Evolutionary conservation across 73 alveolate genomes (phyloP).

Genomic region (Symbiodinium pilosum): DNA sequence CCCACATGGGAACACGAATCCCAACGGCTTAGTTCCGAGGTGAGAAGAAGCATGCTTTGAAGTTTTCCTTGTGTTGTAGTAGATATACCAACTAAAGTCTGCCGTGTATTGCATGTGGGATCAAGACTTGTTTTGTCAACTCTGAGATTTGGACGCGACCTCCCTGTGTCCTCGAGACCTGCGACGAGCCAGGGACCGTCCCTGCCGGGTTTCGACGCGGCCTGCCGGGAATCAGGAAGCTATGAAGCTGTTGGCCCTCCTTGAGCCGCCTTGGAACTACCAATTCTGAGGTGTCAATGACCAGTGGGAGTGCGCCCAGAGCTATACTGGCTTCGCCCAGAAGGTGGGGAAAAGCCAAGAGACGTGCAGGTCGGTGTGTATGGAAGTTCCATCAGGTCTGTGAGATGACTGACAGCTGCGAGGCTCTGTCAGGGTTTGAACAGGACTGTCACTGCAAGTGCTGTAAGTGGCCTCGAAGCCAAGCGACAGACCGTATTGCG

Average conservation of each 20-base stretch:
- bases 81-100: too few species aligned
- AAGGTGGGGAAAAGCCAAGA: conserved; percentile 20
- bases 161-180: conserved; percentile 47
- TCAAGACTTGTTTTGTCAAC: too few species aligned
- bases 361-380: background rate
- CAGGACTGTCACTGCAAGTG: too few species aligned
- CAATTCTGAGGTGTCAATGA: background rate
- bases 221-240: background rate
- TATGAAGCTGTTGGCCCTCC: background rate
- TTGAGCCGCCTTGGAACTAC: background rate
- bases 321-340: conserved; percentile 85
- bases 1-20: conserved; percentile 82
- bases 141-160: conserved; percentile 53
- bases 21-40: conserved; percentile 21
- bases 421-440: conserved; percentile 2
- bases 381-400: conserved; percentile 7
- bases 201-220: conserved; percentile 72
- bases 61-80: too few species aligned
- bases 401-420: conserved; percentile 79
- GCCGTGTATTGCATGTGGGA: background rate
- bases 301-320: conserved; percentile 76
- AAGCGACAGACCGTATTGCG: too few species aligned
- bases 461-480: too few species aligned
- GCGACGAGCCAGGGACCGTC: conserved; percentile 53
- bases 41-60: background rate